Conservation (phyloP, 805 yeast species). For the Candida vartiovaarae region DNA sequence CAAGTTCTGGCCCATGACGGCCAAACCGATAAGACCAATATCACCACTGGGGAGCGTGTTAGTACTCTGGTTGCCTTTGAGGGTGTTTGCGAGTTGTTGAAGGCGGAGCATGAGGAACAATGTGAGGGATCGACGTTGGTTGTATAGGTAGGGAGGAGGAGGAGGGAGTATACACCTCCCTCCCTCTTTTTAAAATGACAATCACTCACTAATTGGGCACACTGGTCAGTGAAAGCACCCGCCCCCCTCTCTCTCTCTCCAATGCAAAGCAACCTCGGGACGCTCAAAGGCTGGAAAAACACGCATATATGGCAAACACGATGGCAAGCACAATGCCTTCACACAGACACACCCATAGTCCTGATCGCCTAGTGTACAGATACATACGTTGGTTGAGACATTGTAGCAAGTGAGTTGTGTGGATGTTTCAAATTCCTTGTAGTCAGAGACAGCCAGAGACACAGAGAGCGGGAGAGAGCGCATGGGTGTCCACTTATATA, state of each 20-base stretch:
- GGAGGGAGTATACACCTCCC: too few species aligned
- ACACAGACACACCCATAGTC: too few species aligned
- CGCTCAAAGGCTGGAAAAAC: too few species aligned
- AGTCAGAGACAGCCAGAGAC: neutral
- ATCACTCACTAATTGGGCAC: neutral
- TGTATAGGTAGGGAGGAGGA: too few species aligned
- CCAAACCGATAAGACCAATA: conserved; percentile 97
- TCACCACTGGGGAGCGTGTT: conserved; percentile 56
- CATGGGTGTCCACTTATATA: too few species aligned
- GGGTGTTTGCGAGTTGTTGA: neutral
- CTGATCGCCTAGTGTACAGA: neutral
- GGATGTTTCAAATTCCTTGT: neutral
- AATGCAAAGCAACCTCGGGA: too few species aligned
- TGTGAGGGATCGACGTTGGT: neutral
- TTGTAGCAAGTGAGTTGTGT: conserved; percentile 1
- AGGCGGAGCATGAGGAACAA: neutral
- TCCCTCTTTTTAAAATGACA: too few species aligned
- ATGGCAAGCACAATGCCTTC: too few species aligned
- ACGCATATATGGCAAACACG: too few species aligned
- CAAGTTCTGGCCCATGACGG: conserved; percentile 99
- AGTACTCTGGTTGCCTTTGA: neutral
- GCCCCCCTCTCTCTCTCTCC: too few species aligned
- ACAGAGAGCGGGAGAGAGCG: too few species aligned
- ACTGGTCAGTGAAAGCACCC: neutral
- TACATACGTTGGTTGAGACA: conserved; percentile 23